Evolutionary conservation across 2,329 filamentous ascomycete genomes (phyloP), one percentile per base, ranked within the genome.

Genomic region (Scytalidium lignicola): DNA sequence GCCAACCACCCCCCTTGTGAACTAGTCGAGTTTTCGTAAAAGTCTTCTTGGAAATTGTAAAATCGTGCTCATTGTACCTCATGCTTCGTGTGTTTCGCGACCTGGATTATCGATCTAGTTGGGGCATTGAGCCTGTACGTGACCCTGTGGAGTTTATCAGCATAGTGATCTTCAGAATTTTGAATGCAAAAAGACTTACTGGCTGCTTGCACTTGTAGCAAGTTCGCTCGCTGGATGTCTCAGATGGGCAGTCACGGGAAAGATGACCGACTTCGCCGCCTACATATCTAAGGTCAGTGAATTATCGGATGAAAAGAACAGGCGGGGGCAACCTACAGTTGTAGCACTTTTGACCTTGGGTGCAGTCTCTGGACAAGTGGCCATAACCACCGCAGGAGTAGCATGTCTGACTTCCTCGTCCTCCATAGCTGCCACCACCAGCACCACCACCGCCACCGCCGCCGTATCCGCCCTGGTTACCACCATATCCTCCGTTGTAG

Each of bases 291-390:
- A n/a, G 37, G 19, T 21, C 44, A 18, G 32, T 56, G 50, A 56
- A 53, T 42, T 54, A 40, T 18, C 46, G 29, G 47, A 45, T 41
- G 58, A 43, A 26, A 44, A 22, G 40, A 19, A 29, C 2, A 23
- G 8, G 23, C 23, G 19, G 28, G 41, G 37, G 37, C 32, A 32
- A 17, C 67, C 82, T 82, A 62, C 93, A 97, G 83, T 96, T 96
- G 85, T 97, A 99, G 86, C 93, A 99, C 80, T 97, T 97, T 79
- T 95, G 92, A 65, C 93, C 93, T 72, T 97, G 95, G 63, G 92
- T 95, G 75, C 93, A 99, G 74, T 97, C 93, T 61, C 91, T 87
- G 67, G 88, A 91, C 87, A 96, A 92, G 78, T 99, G 93, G 65
- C 92, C 92, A 68, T 90, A 91, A 59, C 93, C 93, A 62, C 93